Evolutionary conservation across 805 yeast species (phyloP), one percentile per base, ranked within the genome.

Genomic region (Wickerhamiella qilinensis): DNA sequence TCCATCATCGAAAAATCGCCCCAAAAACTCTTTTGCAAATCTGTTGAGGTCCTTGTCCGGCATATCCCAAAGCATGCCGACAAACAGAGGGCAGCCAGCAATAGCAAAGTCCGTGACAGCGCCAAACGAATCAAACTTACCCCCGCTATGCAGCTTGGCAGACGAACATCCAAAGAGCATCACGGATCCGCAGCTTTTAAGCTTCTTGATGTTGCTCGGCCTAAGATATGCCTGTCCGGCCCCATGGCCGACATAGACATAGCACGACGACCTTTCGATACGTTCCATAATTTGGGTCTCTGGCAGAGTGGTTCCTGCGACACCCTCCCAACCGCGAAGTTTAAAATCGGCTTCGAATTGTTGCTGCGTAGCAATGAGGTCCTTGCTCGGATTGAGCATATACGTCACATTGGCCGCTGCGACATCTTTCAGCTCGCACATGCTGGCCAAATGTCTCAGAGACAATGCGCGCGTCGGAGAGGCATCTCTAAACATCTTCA

Each of bases 1-100:
- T 3, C 38, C 44, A 1, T 47, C 46, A 20, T 50, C 57, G 18
- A 46, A 55, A 7, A 45, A 41, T 4, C 41, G 45, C 2, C 67
- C 65, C 46, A 91, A 68, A 29, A 82, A 54, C 2, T 69, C 61
- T 8, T 67, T 43, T 19, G 83, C 77, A 48, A 86, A 84, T 48
- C 66, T 68, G 56, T 91, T 97, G 37, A 84, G 82, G 55, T 91
- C 99, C 47, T 81, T 85, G 57, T 91, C 97, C 0, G 97, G 91
- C 3, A 91, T 96, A 56, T 85, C 95, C 98, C 98, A 91, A 40
- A 91, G 58, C 50, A 83, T 84, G 0, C 83, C 95, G 28, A 91
- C 59, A 1, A 84, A 67, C 74, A 80, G 67, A 0, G 94, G 91
- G 35, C 83, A 71, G 0, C 94, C 93, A 18, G 85, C 91, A 8